phyloP scores from a whole-genome alignment of 148 eudicot genomes.

The Polygonum aviculare region DNA sequence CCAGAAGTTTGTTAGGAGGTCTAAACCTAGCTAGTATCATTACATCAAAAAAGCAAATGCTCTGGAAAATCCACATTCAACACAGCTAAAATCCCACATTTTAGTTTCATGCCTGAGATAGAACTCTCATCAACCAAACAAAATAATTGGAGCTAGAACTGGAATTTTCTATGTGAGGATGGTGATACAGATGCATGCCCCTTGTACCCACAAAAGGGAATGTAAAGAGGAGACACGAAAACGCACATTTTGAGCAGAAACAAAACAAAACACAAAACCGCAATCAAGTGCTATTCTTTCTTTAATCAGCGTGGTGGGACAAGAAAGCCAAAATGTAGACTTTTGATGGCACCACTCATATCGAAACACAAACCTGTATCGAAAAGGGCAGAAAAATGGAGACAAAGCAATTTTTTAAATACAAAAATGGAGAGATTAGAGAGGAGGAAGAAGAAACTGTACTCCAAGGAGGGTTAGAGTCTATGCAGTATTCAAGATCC shows the following conservation, averaged over 20 bases:
- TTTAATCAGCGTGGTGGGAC: conserved; percentile 3
- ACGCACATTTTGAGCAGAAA: neutral
- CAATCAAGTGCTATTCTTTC: neutral
- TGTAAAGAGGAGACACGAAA: neutral
- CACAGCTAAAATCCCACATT: neutral
- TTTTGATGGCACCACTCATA: neutral
- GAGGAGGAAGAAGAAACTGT: conserved; percentile 18
- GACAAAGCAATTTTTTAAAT: no score
- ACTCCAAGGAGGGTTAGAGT: conserved; percentile 99
- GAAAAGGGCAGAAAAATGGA: neutral
- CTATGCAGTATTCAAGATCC: conserved; percentile 98
- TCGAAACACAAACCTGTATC: neutral
- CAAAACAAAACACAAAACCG: neutral
- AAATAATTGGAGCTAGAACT: neutral
- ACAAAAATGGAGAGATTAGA: neutral
- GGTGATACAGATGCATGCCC: neutral
- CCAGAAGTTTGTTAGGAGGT: neutral
- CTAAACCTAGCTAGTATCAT: neutral
- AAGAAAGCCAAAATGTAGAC: neutral
- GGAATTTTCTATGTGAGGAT: neutral
- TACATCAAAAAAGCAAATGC: neutral
- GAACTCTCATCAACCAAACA: neutral
- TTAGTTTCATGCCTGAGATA: neutral
- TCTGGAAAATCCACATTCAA: neutral
- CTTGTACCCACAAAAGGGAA: neutral